These are phyloP conservation scores for Mycena chlorophos DNA, from an alignment of 768 basidiomycete species.

Conservation along the genomic window DNA sequence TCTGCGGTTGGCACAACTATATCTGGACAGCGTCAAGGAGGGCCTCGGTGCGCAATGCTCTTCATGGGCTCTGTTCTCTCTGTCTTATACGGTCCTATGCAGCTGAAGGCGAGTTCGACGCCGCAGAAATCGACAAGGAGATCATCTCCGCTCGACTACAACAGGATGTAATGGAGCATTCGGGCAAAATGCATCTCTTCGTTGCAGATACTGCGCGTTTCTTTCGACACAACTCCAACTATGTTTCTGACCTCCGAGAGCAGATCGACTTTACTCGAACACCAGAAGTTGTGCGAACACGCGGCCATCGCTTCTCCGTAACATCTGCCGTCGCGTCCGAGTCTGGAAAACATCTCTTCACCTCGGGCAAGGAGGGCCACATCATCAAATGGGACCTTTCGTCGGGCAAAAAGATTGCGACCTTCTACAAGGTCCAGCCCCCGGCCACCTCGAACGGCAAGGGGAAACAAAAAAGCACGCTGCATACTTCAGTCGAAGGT, in stretches of 20 bases:
- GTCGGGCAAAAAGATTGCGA: slow-evolving; percentile 58
- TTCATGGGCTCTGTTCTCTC: neutral
- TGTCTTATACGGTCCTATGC: neutral
- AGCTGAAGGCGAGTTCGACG: slow-evolving; percentile 92
- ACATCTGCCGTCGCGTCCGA: slow-evolving; percentile 81
- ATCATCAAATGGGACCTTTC: slow-evolving; percentile 84
- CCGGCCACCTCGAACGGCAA: slow-evolving; percentile 42
- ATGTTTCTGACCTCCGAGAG: neutral
- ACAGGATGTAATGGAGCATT: slow-evolving; percentile 87
- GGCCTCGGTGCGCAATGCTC: slow-evolving; percentile 55
- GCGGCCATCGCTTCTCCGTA: slow-evolving; percentile 75
- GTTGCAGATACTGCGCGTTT: slow-evolving; percentile 68
- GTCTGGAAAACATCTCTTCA: slow-evolving; percentile 75
- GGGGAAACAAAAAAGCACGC: slow-evolving; percentile 59
- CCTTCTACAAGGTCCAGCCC: slow-evolving; percentile 60
- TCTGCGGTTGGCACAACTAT: slow-evolving; percentile 85
- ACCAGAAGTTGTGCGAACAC: slow-evolving; percentile 56
- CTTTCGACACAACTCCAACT: slow-evolving; percentile 2
- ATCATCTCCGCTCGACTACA: slow-evolving; percentile 87
- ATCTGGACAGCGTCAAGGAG: slow-evolving; percentile 82
- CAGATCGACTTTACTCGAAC: slow-evolving; percentile 61
- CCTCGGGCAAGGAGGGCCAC: slow-evolving; percentile 86
- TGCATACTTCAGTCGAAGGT: slow-evolving; percentile 53
- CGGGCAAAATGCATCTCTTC: slow-evolving; percentile 83
- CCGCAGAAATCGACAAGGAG: slow-evolving; percentile 93